Evolutionary conservation across 345 rosid genomes (phyloP).

Genomic region (Eucalyptus sp.): DNA sequence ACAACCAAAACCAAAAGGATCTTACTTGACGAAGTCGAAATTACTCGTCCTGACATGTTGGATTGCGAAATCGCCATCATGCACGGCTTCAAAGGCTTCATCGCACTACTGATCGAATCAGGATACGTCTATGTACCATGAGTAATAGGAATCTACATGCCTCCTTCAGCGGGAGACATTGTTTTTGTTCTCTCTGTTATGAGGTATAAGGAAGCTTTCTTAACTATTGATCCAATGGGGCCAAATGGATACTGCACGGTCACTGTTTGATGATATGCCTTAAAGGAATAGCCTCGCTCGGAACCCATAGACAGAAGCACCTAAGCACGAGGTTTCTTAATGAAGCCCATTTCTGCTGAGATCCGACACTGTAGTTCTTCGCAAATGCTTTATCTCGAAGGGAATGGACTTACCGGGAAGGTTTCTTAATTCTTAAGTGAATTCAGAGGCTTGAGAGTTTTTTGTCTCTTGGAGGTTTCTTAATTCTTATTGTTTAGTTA

Average conservation of each 20-base stretch:
- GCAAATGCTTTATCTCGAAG: neutral
- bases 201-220: too few relatives aligned
- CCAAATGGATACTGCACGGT: too few relatives aligned
- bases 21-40: neutral
- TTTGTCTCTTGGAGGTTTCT: neutral
- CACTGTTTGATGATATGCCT: too few relatives aligned
- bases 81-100: slow-evolving; percentile 18
- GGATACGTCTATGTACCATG: slow-evolving; percentile 24
- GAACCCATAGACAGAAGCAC: too few relatives aligned
- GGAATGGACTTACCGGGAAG: neutral
- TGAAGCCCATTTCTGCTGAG: neutral
- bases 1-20: too few relatives aligned
- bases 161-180: slow-evolving; percentile 67
- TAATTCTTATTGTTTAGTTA: too few relatives aligned
- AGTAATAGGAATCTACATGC: slow-evolving; percentile 54
- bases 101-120: slow-evolving; percentile 21
- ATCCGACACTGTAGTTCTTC: neutral
- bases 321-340: rapidly evolving
- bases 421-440: neutral
- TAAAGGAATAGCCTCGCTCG: too few relatives aligned
- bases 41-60: too few relatives aligned
- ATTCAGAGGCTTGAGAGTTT: neutral
- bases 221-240: too few relatives aligned
- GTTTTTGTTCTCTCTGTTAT: slow-evolving; percentile 49
- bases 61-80: too few relatives aligned